phyloP scores from a whole-genome alignment of 176 grass and related monocot genomes.

The Oryza nivara region DNA sequence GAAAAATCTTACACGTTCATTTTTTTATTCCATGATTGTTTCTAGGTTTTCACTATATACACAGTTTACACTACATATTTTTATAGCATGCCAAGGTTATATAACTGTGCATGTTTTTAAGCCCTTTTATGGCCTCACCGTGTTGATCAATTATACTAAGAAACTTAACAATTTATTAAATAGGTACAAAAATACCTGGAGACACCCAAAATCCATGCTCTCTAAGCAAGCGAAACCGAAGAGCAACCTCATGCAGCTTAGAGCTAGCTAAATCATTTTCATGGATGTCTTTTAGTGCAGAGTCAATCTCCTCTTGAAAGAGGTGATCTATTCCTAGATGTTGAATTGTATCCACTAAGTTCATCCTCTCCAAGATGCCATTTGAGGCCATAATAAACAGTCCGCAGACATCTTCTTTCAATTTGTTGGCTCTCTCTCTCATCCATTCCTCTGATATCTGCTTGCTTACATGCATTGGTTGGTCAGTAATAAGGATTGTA shows the following conservation, averaged over 20 bases:
- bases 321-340: slow-evolving; percentile 2
- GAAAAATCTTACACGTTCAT: no score
- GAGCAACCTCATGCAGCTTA: not conserved
- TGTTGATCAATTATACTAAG: no score
- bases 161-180: no score
- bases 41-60: no score
- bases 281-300: not conserved
- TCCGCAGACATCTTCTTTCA: not conserved
- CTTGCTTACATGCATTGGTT: no score
- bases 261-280: not conserved
- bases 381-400: not conserved
- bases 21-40: no score
- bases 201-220: not conserved
- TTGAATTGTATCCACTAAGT: not conserved
- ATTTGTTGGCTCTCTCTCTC: not conserved
- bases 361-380: not conserved
- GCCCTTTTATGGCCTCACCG: no score
- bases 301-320: not conserved
- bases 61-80: no score
- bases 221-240: slow-evolving; percentile 1
- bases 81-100: no score
- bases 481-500: no score
- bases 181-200: not conserved
- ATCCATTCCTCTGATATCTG: not conserved
- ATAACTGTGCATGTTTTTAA: no score